Percentiles rank a stretch among this genome's conserved stretches.
Conservation (phyloP, 1,139 yeast genomes). For the Entelexis sorbosivorans region DNA sequence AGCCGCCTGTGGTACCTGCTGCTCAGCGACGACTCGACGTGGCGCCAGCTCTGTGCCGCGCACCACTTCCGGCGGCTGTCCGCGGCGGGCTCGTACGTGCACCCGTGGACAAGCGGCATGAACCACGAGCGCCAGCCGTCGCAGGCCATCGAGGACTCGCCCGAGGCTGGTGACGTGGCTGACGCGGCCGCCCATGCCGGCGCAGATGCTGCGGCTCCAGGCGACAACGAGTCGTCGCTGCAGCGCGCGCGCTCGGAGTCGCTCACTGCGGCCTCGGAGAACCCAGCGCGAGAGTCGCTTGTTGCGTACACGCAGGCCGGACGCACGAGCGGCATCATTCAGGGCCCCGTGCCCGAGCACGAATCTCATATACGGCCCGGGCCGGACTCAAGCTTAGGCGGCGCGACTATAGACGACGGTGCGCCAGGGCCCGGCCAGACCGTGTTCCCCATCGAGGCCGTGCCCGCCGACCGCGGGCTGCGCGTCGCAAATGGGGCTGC, state of each 20-base stretch:
- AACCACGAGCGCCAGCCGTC: slow-evolving; percentile 13
- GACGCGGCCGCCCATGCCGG: neutral
- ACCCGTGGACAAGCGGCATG: slow-evolving; percentile 14
- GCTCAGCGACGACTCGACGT: slow-evolving; percentile 35
- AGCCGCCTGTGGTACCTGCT: slow-evolving; percentile 35
- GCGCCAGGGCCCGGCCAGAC: too few relatives aligned
- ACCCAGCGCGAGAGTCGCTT: neutral
- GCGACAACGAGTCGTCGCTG: neutral
- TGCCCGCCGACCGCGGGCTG: neutral
- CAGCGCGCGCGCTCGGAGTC: neutral
- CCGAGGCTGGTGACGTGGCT: slow-evolving; percentile 10
- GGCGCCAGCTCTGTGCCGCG: slow-evolving; percentile 35
- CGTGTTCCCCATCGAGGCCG: neutral
- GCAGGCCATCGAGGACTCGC: slow-evolving; percentile 16
- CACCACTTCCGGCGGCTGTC: slow-evolving; percentile 34
- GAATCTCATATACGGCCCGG: neutral
- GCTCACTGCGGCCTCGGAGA: neutral
- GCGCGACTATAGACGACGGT: too few relatives aligned
- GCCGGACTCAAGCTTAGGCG: too few relatives aligned
- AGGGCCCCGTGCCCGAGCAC: neutral
- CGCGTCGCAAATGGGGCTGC: neutral
- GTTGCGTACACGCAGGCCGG: slow-evolving; percentile 1
- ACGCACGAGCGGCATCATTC: neutral
- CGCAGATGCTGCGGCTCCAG: too few relatives aligned
- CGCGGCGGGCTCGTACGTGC: slow-evolving; percentile 29